Conservation (phyloP, 352 stramenopile species). For the Thalassiosira livingstoniorum region DNA sequence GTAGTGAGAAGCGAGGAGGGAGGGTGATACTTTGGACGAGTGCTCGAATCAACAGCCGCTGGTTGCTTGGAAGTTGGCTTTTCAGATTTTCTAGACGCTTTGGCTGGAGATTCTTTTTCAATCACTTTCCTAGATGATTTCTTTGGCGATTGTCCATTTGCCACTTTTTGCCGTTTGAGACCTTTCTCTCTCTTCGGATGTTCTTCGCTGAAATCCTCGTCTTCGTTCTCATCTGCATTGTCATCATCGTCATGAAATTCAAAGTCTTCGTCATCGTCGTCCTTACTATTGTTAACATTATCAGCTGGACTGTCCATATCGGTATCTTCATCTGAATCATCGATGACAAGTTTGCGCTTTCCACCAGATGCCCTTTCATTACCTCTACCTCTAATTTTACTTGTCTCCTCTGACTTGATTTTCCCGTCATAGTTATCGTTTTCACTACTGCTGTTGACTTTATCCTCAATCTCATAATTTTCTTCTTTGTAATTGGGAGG, state of each 20-base stretch:
- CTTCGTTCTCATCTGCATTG: slow-evolving; percentile 30
- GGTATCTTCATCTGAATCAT: slow-evolving; percentile 10
- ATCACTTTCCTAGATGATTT: neutral
- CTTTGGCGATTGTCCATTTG: neutral
- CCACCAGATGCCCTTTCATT: slow-evolving; percentile 12
- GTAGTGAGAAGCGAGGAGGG: slow-evolving; percentile 35
- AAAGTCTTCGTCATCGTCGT: slow-evolving; percentile 26
- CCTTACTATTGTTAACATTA: neutral
- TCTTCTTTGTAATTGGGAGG: neutral
- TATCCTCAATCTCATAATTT: neutral
- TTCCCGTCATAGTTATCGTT: slow-evolving; percentile 19
- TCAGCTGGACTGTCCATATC: slow-evolving; percentile 5
- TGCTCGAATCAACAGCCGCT: neutral
- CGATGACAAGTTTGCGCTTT: slow-evolving; percentile 19
- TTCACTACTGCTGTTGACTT: slow-evolving; percentile 1
- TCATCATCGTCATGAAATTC: slow-evolving; percentile 20
- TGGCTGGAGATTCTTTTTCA: neutral
- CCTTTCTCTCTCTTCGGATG: neutral
- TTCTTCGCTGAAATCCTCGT: slow-evolving; percentile 29
- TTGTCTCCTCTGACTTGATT: neutral
- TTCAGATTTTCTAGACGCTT: neutral
- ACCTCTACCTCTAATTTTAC: neutral
- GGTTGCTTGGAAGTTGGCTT: slow-evolving; percentile 7
- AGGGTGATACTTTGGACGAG: slow-evolving; percentile 54
- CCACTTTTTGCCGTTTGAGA: neutral